phyloP scores from a whole-genome alignment of 129 eudicot genomes.

The Saposhnikovia divaricata region DNA sequence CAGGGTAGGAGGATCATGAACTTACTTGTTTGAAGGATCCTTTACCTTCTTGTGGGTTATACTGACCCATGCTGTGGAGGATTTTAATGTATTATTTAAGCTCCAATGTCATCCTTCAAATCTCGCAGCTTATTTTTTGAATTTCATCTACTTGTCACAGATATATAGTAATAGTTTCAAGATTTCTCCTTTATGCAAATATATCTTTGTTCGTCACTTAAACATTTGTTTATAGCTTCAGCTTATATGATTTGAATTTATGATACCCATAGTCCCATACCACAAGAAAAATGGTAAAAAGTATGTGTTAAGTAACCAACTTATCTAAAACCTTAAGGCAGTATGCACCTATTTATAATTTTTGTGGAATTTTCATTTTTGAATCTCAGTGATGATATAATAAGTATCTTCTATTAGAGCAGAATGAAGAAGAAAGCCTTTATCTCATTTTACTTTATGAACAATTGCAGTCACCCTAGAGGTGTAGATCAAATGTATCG shows the following conservation, averaged over 20 bases:
- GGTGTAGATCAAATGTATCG: conserved; percentile 78
- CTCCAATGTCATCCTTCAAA: not conserved
- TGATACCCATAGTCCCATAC: not conserved
- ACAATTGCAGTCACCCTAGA: conserved; percentile 66
- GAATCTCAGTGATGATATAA: not conserved
- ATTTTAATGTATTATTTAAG: not conserved
- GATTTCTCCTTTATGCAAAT: not conserved
- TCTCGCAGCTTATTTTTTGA: not conserved
- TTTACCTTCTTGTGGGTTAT: not conserved
- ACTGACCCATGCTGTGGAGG: not conserved
- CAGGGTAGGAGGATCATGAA: not conserved
- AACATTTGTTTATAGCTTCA: not conserved
- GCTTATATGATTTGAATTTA: not conserved
- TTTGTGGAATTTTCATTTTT: not conserved
- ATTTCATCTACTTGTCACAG: not conserved
- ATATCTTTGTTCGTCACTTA: not conserved
- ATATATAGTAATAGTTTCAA: not conserved
- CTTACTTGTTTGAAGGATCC: not conserved
- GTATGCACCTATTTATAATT: not conserved
- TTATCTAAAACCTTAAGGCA: no score
- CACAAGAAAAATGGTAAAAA: not conserved
- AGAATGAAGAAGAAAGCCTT: conserved; percentile 17
- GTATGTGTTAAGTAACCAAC: no score
- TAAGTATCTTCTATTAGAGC: conserved; percentile 19
- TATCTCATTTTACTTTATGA: conserved; percentile 30